phyloP scores from a whole-genome alignment of 805 yeast genomes.

The Spathaspora hagerdaliae region DNA sequence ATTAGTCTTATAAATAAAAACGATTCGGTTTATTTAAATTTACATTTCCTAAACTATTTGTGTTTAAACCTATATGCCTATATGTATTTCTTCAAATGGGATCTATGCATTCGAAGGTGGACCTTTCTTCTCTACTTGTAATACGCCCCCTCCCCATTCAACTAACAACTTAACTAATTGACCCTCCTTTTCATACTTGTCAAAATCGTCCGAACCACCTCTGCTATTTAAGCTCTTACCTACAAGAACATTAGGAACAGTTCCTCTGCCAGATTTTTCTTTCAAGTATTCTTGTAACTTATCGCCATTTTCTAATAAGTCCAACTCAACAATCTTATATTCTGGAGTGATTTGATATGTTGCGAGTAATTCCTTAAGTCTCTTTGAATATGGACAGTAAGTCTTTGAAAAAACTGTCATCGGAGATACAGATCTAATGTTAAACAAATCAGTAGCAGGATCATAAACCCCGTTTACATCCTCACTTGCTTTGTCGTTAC shows the following conservation, averaged over 20 bases:
- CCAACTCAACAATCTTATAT: slow-evolving; percentile 76
- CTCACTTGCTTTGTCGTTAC: slow-evolving; percentile 7
- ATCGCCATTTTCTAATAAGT: slow-evolving; percentile 70
- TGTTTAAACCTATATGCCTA: no score
- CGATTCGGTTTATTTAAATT: no score
- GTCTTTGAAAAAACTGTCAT: slow-evolving; percentile 55
- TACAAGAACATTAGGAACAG: slow-evolving; percentile 88
- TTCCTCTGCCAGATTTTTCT: slow-evolving; percentile 66
- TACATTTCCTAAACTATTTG: no score
- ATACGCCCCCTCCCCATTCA: slow-evolving; percentile 59
- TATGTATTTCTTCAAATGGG: no score
- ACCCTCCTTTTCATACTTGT: slow-evolving; percentile 53
- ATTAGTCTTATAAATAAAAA: slow-evolving; percentile 7
- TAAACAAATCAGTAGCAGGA: slow-evolving; percentile 41
- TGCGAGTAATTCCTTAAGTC: slow-evolving; percentile 58
- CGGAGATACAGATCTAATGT: slow-evolving; percentile 59
- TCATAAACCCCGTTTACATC: slow-evolving; percentile 9
- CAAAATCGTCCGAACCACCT: slow-evolving; percentile 89
- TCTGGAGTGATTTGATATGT: slow-evolving; percentile 70
- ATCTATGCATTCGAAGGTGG: slow-evolving; percentile 50
- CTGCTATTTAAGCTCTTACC: slow-evolving; percentile 56
- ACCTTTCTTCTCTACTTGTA: slow-evolving; percentile 46
- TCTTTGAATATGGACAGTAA: slow-evolving; percentile 73
- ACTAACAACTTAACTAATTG: slow-evolving; percentile 48
- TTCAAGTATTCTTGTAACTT: slow-evolving; percentile 72